phyloP scores from a whole-genome alignment of 1,284 basidiomycete species.

The Agaricales sp. region DNA sequence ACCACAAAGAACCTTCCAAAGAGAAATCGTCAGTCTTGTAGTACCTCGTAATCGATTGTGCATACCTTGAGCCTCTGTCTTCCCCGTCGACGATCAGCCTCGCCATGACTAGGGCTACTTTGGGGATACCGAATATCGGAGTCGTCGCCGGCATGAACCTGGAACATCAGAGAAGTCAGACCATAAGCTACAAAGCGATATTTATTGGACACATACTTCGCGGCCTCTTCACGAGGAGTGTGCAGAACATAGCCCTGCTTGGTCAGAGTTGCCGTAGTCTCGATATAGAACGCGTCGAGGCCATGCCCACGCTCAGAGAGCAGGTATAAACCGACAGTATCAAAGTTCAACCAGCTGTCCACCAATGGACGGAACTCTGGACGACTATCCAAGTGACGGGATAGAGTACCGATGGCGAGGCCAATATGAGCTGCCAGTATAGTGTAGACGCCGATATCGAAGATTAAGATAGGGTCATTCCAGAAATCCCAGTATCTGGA shows the following conservation, averaged over 20 bases:
- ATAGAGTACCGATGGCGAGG: constrained; percentile 38
- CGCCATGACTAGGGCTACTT: constrained; percentile 46
- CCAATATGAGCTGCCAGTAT: constrained; percentile 37
- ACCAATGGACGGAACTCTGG: constrained; percentile 37
- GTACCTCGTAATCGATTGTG: too few relatives aligned
- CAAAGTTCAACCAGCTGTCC: constrained; percentile 33
- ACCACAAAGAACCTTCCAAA: constrained; percentile 48
- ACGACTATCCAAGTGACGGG: constrained; percentile 31
- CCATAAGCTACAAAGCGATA: constrained; percentile 2
- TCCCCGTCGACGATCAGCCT: constrained; percentile 36
- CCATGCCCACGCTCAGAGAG: constrained; percentile 49
- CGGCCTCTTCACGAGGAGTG: constrained; percentile 42
- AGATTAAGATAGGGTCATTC: constrained; percentile 35
- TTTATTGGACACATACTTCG: constrained; percentile 31
- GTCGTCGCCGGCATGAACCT: constrained; percentile 53
- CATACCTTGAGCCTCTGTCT: constrained; percentile 37
- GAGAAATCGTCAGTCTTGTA: too few relatives aligned
- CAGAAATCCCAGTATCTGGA: constrained; percentile 36
- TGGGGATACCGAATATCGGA: constrained; percentile 37
- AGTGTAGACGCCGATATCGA: constrained; percentile 38
- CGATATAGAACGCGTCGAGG: constrained; percentile 44
- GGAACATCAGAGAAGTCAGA: constrained; percentile 5
- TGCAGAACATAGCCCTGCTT: constrained; percentile 38
- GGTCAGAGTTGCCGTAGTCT: constrained; percentile 46
- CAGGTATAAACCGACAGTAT: constrained; percentile 38